A percentile compares a stretch with the other conserved stretches of the same genome.
These are phyloP conservation scores for Penicillium lividum DNA, from an alignment of 495 filamentous ascomycete species.

Conservation along the genomic window DNA sequence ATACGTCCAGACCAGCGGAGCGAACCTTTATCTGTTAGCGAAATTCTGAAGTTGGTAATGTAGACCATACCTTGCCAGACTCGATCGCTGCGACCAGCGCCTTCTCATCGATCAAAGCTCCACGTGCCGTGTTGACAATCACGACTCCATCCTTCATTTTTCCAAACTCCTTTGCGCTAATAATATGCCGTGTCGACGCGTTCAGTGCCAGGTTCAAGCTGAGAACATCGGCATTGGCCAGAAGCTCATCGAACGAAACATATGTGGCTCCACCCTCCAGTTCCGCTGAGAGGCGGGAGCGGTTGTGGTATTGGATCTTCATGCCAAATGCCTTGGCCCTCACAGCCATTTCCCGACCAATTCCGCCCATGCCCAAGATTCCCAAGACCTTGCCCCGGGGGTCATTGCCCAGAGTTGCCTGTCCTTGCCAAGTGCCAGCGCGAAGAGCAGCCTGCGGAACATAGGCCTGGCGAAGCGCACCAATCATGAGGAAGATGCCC, in stretches of 20 bases:
- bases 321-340: constrained; percentile 70
- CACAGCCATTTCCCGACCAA: constrained; percentile 70
- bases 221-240: constrained; percentile 69
- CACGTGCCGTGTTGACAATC: constrained; percentile 81
- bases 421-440: constrained; percentile 55
- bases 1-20: constrained; percentile 75
- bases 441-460: constrained; percentile 62
- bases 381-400: constrained; percentile 73
- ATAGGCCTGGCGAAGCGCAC: constrained; percentile 66
- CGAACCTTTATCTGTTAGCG: constrained; percentile 33
- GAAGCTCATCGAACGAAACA: constrained; percentile 67
- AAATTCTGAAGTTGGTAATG: neutral
- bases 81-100: constrained; percentile 71
- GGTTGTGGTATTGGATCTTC: constrained; percentile 73
- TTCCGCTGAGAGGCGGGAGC: constrained; percentile 53
- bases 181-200: constrained; percentile 65
- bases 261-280: constrained; percentile 61
- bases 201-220: constrained; percentile 77
- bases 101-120: constrained; percentile 75
- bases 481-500: constrained; percentile 71
- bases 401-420: constrained; percentile 60
- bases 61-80: constrained; percentile 61
- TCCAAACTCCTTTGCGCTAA: constrained; percentile 62
- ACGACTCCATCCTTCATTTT: constrained; percentile 79
- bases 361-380: constrained; percentile 85